A percentile compares a stretch with the other conserved stretches of the same genome.
These are phyloP conservation scores for Glycine soja DNA, from an alignment of 306 rosid species.

Conservation along the genomic window DNA sequence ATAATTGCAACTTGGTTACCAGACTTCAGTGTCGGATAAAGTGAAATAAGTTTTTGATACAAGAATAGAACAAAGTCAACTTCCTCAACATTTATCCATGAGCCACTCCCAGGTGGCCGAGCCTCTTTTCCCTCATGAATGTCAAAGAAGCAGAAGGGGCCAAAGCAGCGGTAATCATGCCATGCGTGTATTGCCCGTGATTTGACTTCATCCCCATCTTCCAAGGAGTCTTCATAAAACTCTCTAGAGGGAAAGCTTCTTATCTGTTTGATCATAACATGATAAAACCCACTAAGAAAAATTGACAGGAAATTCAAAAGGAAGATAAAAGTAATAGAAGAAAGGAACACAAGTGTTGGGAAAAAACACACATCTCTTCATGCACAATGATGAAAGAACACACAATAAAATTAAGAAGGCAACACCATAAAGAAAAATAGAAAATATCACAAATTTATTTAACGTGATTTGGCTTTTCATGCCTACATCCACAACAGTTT, in stretches of 20 bases:
- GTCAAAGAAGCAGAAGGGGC: constrained; percentile 89
- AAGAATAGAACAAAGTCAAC: constrained; percentile 84
- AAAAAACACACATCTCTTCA: no score
- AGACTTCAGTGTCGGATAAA: constrained; percentile 74
- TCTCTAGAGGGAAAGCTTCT: constrained; percentile 90
- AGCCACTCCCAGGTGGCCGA: constrained; percentile 74
- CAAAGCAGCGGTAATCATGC: constrained; percentile 84
- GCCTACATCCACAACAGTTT: no score
- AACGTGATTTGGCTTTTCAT: no score
- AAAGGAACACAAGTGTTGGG: constrained; percentile 5
- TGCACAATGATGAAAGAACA: no score
- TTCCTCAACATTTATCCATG: constrained; percentile 80
- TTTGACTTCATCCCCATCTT: constrained; percentile 75
- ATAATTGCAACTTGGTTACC: constrained; percentile 83
- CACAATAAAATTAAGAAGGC: no score
- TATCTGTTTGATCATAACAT: constrained; percentile 60
- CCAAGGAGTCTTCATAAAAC: constrained; percentile 80
- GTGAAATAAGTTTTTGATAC: constrained; percentile 74
- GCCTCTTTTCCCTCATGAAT: constrained; percentile 80
- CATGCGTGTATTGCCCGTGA: constrained; percentile 67
- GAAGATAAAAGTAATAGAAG: constrained; percentile 24
- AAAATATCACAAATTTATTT: no score
- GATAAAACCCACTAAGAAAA: constrained; percentile 24
- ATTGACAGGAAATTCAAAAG: constrained; percentile 31
- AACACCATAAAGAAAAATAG: no score